Conservation (phyloP, 148 eudicot genomes). For the Rhododendron molle region DNA sequence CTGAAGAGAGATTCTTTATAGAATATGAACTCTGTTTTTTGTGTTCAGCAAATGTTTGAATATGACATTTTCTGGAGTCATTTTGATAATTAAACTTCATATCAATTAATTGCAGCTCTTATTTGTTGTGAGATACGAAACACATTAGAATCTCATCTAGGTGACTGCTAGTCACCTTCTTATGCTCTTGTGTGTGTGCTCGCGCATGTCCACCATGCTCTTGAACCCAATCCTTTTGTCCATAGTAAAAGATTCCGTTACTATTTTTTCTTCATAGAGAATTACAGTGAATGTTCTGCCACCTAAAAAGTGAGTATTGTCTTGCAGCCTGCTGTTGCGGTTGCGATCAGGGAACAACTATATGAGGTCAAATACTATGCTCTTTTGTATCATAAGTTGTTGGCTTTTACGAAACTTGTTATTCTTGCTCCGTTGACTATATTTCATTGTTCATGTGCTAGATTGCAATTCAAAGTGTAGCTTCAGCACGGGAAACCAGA, state of each 20-base stretch:
- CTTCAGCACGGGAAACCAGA: constrained; percentile 75
- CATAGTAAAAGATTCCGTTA: neutral
- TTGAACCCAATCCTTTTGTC: neutral
- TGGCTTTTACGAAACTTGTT: neutral
- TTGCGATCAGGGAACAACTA: constrained; percentile 93
- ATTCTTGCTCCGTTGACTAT: neutral
- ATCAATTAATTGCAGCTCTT: neutral
- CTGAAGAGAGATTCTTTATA: neutral
- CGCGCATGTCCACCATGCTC: neutral
- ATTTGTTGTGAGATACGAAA: neutral
- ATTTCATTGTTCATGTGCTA: constrained; percentile 20
- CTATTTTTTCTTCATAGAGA: neutral
- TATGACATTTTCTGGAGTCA: neutral
- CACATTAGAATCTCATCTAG: neutral
- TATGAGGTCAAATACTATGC: constrained; percentile 62
- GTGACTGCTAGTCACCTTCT: neutral
- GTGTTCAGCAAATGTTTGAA: neutral
- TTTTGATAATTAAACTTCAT: neutral
- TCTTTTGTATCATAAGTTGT: neutral
- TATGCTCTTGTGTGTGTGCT: neutral
- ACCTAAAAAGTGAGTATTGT: neutral
- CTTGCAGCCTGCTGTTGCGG: constrained; percentile 92
- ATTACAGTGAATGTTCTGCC: neutral
- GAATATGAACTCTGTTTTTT: neutral
- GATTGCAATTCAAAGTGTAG: constrained; percentile 89